Evolutionary conservation across 2,329 filamentous ascomycete genomes (phyloP).

Genomic region (Ophiocordyceps polyrhachis-furcata): DNA sequence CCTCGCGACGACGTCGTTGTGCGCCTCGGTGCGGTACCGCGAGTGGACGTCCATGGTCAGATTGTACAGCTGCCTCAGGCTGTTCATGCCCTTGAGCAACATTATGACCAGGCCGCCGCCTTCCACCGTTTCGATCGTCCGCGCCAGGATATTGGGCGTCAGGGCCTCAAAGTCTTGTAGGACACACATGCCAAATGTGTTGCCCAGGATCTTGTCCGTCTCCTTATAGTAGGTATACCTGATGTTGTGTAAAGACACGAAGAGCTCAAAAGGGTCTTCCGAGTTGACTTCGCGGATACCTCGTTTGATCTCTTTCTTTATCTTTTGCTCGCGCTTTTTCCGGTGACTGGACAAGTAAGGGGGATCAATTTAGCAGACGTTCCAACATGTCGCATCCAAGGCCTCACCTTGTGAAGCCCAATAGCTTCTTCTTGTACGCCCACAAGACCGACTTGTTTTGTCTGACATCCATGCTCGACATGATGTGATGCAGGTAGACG

Average conservation of each 20-base stretch:
- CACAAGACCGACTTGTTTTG: constrained; percentile 84
- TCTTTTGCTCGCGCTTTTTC: constrained; percentile 95
- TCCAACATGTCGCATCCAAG: not conserved
- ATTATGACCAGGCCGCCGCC: constrained; percentile 83
- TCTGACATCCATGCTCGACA: constrained; percentile 77
- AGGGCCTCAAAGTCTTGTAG: constrained; percentile 95
- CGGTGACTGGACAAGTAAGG: constrained; percentile 46
- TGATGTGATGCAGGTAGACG: constrained; percentile 80
- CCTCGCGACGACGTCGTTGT: constrained; percentile 81
- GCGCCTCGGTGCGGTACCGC: constrained; percentile 87
- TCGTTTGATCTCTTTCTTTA: constrained; percentile 94
- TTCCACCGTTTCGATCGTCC: constrained; percentile 94
- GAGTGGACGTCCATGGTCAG: constrained; percentile 97
- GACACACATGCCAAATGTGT: constrained; percentile 97
- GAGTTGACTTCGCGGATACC: constrained; percentile 82
- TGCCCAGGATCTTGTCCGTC: constrained; percentile 94
- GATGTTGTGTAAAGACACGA: constrained; percentile 90
- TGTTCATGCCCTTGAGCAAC: constrained; percentile 88
- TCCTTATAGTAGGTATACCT: constrained; percentile 99
- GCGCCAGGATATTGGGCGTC: constrained; percentile 87
- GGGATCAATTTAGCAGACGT: not conserved
- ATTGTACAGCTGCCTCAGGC: constrained; percentile 91
- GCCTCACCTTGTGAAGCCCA: constrained; percentile 63
- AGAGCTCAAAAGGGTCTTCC: constrained; percentile 92
- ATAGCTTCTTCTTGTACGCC: constrained; percentile 96